Evolutionary conservation across 108 stramenopile genomes (phyloP), one percentile per base, ranked within the genome.

Genomic region (Aurantiochytrium sp.): DNA sequence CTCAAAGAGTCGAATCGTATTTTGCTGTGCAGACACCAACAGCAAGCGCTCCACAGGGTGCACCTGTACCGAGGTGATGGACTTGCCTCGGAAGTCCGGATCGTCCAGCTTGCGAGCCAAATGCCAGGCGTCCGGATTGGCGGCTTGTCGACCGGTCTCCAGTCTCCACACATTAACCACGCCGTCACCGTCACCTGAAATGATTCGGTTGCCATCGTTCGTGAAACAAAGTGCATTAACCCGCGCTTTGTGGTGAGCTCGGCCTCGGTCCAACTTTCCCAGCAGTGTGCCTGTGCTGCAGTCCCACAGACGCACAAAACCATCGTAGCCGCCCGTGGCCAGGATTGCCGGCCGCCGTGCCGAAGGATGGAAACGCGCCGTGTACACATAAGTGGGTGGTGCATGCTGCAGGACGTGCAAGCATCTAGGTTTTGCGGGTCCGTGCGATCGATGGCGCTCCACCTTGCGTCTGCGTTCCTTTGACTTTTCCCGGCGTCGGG

Each of bases 291-390:
- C 76, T 8, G 45, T 83, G 49, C 49, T 53, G n/a, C 23, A 21
- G 28, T 83, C 76, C 76, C 76, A 83, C n/a, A 83, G 76, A 6
- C 76, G 76, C n/a, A 83, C 76, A 3, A 83, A 83, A 45, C 76
- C 76, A 23, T 83, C 76, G 51, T 83, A 83, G n/a, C 49, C 19
- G 19, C 76, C 76, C 10, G 76, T 53, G 3, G 76, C 76, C n/a
- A 83, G 16, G 51, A 83, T 53, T 12, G 19, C 76, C 10, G 76
- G 76, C 49, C 51, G n/a, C 51, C 51, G 44, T 23, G 76, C 19
- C 4, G 49, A 53, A 12, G 76, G 76, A 35, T 83, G 76, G 76
- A 83, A 83, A 6, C 51, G 45, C 18, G 23, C 76, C 12, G 49
- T 12, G 51, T 83, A 83, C n/a, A 83, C 76, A 83, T 53, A 83